Conservation (phyloP, 805 yeast species). For the Saccharomycopsis sp. region DNA sequence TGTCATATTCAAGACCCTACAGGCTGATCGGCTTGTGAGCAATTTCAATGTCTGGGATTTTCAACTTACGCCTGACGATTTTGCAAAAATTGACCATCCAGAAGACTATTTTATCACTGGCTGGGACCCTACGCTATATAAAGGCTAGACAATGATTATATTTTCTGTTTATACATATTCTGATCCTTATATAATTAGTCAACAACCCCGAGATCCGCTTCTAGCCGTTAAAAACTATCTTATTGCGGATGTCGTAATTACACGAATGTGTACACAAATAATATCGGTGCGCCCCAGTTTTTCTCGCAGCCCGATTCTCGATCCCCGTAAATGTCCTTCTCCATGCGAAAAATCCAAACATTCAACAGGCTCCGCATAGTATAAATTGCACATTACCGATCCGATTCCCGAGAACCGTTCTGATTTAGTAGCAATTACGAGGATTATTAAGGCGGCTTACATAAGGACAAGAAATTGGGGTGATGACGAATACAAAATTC, state of each 20-base stretch:
- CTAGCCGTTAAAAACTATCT: too few species aligned
- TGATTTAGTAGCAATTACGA: too few species aligned
- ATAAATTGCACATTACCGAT: neutral
- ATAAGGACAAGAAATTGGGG: too few species aligned
- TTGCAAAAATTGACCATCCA: slow-evolving; percentile 31
- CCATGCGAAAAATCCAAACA: neutral
- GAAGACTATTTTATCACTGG: slow-evolving; percentile 23
- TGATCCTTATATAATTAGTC: too few species aligned
- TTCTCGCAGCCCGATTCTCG: neutral
- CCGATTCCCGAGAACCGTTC: neutral
- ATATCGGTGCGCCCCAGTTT: too few species aligned
- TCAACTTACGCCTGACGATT: slow-evolving; percentile 31
- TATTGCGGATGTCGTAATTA: too few species aligned
- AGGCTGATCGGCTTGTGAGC: slow-evolving; percentile 31
- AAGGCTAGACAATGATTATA: slow-evolving; percentile 1
- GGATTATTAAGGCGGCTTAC: too few species aligned
- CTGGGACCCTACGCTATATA: slow-evolving; percentile 21
- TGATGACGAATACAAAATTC: too few species aligned
- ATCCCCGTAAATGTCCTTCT: neutral
- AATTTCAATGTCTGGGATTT: slow-evolving; percentile 34
- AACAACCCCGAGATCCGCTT: too few species aligned
- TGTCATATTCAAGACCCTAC: slow-evolving; percentile 16
- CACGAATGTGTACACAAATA: too few species aligned
- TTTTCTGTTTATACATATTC: too few species aligned
- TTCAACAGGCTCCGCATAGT: neutral